phyloP scores from a whole-genome alignment of 129 eudicot genomes.

The carrot (Daucus carota) region DNA sequence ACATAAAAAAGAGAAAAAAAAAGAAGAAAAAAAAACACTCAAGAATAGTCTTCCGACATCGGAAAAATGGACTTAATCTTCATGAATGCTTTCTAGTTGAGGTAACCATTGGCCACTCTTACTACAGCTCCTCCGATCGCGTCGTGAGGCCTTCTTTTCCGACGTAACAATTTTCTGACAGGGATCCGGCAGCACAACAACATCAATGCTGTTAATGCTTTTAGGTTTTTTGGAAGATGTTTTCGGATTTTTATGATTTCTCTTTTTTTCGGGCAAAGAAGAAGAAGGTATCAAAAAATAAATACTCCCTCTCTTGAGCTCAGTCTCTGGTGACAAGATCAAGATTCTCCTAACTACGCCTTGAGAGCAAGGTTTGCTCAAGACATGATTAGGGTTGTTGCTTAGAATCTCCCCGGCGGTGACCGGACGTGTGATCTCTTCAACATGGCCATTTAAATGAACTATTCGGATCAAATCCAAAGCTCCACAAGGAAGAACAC shows the following conservation, averaged over 20 bases:
- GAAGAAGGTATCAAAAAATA: slow-evolving; percentile 74
- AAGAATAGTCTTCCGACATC: slow-evolving; percentile 11
- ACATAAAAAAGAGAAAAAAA: not conserved
- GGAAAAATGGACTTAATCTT: slow-evolving; percentile 34
- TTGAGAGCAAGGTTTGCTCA: slow-evolving; percentile 64
- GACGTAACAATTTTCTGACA: slow-evolving; percentile 24
- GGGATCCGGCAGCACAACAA: slow-evolving; percentile 1
- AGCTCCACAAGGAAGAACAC: slow-evolving; percentile 95
- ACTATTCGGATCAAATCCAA: slow-evolving; percentile 82
- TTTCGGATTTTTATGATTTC: slow-evolving; percentile 17
- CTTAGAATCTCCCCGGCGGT: slow-evolving; percentile 76
- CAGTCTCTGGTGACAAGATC: slow-evolving; percentile 59
- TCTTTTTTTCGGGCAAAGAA: slow-evolving; percentile 58
- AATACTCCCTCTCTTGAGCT: slow-evolving; percentile 78
- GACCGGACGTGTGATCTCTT: slow-evolving; percentile 59
- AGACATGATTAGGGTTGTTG: slow-evolving; percentile 75
- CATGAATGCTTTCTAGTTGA: slow-evolving; percentile 63
- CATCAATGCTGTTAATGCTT: not conserved
- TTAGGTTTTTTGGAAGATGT: slow-evolving; percentile 17
- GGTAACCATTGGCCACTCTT: slow-evolving; percentile 58
- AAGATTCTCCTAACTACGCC: slow-evolving; percentile 53
- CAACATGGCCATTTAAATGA: slow-evolving; percentile 74
- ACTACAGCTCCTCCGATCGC: slow-evolving; percentile 44
- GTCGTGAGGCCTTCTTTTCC: slow-evolving; percentile 33
- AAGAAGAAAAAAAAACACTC: not conserved